These are phyloP conservation scores for Yarrowia hollandica DNA, from an alignment of 805 yeast species.

Conservation along the genomic window DNA sequence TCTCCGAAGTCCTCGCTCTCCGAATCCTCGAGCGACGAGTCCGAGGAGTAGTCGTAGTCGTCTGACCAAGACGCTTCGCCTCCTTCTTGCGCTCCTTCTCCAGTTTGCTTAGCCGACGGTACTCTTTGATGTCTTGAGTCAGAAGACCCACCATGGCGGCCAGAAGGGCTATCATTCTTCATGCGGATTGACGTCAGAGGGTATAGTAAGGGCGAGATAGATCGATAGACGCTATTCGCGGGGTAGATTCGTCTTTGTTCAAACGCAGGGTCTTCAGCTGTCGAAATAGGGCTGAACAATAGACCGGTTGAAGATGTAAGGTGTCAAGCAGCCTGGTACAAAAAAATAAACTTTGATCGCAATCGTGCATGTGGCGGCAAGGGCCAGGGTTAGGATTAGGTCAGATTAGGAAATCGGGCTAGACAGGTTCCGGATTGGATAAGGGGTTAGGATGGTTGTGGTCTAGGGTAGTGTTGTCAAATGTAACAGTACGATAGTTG, in stretches of 20 bases:
- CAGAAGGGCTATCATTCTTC: conserved; percentile 17
- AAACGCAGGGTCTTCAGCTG: background rate
- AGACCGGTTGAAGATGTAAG: background rate
- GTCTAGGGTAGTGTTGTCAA: too few relatives aligned
- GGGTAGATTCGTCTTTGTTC: background rate
- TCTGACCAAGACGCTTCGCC: too few relatives aligned
- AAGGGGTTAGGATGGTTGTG: too few relatives aligned
- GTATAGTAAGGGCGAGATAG: too few relatives aligned
- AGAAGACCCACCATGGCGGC: background rate
- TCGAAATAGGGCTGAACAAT: background rate
- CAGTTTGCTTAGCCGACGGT: background rate
- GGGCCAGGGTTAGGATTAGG: background rate
- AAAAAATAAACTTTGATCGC: background rate
- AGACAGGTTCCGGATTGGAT: too few relatives aligned
- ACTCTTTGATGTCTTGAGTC: conserved; percentile 1
- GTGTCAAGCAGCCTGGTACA: too few relatives aligned
- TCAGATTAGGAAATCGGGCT: too few relatives aligned
- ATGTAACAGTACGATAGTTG: too few relatives aligned
- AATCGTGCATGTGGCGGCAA: background rate
- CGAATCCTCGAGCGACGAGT: background rate
- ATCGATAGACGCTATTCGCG: background rate
- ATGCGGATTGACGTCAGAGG: background rate
- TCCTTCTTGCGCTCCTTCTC: background rate
- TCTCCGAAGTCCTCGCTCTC: background rate
- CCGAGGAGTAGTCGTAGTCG: too few relatives aligned